Evolutionary conservation across 2,329 filamentous ascomycete species (phyloP).

Genomic region (Exophiala sideris): DNA sequence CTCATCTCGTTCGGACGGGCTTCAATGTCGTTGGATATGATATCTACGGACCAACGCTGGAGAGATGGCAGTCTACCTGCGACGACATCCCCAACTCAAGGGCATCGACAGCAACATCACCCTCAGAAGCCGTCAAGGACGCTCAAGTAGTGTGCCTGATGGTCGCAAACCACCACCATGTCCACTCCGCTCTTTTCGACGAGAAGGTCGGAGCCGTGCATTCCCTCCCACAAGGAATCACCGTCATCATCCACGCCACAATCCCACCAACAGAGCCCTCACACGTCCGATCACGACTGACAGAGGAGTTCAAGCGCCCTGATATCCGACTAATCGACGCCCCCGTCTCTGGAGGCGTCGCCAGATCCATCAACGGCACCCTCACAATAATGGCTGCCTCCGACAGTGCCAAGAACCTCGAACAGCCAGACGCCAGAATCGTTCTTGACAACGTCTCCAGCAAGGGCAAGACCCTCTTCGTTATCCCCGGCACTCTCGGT

Average conservation of each 20-base stretch:
- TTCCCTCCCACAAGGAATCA: conserved; percentile 55
- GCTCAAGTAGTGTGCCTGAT: conserved; percentile 50
- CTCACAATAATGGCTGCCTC: conserved; percentile 73
- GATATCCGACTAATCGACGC: conserved; percentile 68
- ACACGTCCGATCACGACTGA: conserved; percentile 56
- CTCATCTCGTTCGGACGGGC: conserved; percentile 64
- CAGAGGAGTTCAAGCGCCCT: conserved; percentile 49
- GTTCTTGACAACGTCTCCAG: conserved; percentile 63
- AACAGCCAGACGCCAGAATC: conserved; percentile 48
- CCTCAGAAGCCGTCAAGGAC: conserved; percentile 54
- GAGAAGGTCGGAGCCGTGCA: conserved; percentile 47
- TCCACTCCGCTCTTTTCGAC: conserved; percentile 62
- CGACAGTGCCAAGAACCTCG: conserved; percentile 51
- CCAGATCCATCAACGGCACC: conserved; percentile 66
- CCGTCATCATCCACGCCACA: conserved; percentile 67
- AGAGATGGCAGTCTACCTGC: conserved; percentile 62
- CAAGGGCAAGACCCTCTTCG: conserved; percentile 58
- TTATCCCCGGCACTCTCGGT: conserved; percentile 59
- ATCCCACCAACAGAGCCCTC: conserved; percentile 65
- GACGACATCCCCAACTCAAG: conserved; percentile 59
- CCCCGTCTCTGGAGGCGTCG: conserved; percentile 69
- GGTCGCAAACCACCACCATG: conserved; percentile 71
- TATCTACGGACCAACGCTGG: conserved; percentile 64
- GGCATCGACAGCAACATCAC: conserved; percentile 58
- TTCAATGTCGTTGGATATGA: conserved; percentile 70